Base-by-base conservation (phyloP, 1,139 yeast genomes). In the Geotrichum candidum region DNA sequence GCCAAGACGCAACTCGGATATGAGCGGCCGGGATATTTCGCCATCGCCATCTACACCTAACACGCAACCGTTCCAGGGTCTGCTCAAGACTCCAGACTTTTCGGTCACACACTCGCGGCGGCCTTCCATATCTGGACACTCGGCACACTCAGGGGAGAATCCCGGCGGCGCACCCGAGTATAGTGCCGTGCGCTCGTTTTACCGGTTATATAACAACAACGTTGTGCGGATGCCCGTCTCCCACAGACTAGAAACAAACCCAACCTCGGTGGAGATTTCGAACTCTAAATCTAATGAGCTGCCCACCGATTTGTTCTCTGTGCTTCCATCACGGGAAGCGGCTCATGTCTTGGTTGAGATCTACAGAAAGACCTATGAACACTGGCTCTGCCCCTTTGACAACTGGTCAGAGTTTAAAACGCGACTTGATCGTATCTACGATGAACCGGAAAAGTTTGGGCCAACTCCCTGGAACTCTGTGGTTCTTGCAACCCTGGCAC, bases 351-450 rank as follows among this genome's bases (percentile, higher is more conserved):
- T 64, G 22, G 50, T 67, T 41, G 38, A 54, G 23, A 59, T 56
- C 27, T 63, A 65, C 55, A 60, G 60, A 59, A 60, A 61, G 35
- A 61, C 67, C 15, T 64, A 67, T 63, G 71, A 70, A 57, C 63
- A 62, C 41, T 69, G 71, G 72, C 48, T 60, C 48, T 61, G 67
- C 53, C 73, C 73, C 0, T 53, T 68, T 25, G 61, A 67, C 7
- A 69, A 68, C 57, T 69, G 73, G 72, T 61, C 60, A 10, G 62
- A 62, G 22, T 67, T 68, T 54, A 55, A 62, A 18, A 54, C 56
- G 22, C 60, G 60, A 50, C 54, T 63, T 35, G 69, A 63, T 7
- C 35, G 23, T 18, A 61, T 66, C 23, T 67, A 66, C 53, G 62
- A 50, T 56, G 58, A 27, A n/a, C 31, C 53, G 25, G 64, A 51